Evolutionary conservation across 495 filamentous ascomycete genomes (phyloP), one percentile per base, ranked within the genome.

Genomic region (Achaetomiella virescens): DNA sequence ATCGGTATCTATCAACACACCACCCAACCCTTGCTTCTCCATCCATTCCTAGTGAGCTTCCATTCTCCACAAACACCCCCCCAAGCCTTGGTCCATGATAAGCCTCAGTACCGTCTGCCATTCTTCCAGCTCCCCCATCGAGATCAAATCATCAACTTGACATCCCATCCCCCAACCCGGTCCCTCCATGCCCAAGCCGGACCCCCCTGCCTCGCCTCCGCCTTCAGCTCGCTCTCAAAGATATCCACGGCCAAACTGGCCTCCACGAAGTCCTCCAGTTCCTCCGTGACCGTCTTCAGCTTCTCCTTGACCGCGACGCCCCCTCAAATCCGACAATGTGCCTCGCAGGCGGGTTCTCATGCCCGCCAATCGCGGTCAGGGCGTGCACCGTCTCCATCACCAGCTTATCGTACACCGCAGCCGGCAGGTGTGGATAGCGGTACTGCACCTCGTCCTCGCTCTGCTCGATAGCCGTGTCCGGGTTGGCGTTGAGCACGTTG

Each of bases 291-390:
- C 20, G 90, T 97, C 77, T 95, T 96, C 50, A 98, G 72, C 72
- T 96, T 97, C 75, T 97, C 93, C 61, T 95, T 95, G 18, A 98
- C 91, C 27, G 84, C 86, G 6, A 85, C 81, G 91, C 86, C 10
- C 89, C 91, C 67, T 97, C 93, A 62, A 88, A 86, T 2, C 93
- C 92, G 0, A 97, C 90, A 57, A 97, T 96, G 66, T 97, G 91
- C 29, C 93, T 76, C 3, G 91, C 90, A 0, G 93, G 93, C 6
- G 93, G 93, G 71, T 97, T 96, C 68, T 95, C 92, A 70, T 96
- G 90, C 0, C 91, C 93, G 0, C 88, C 91, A 59, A 97, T 96
- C 1, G 90, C 88, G 14, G 85, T 87, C 41, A 98, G 80, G 10
- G 92, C 91, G 64, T 91, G 85, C 4, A 97, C 89, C n/a, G 93